Conservation (phyloP, 148 eudicot genomes). For the Heliamphora exappendiculata region DNA sequence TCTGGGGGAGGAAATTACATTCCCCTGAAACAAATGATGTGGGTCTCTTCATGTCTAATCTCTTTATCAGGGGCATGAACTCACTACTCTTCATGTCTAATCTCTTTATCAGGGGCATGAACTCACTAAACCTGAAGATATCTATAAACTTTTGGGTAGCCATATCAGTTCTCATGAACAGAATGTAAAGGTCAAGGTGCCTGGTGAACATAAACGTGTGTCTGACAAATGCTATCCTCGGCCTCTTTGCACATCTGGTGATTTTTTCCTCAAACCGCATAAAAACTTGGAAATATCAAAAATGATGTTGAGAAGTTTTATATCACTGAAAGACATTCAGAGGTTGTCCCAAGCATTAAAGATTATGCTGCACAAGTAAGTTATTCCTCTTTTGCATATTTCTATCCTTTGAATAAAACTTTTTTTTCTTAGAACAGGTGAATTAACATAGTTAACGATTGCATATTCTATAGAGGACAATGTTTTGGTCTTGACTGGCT, state of each 20-base stretch:
- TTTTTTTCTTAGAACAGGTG: background rate
- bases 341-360: constrained; percentile 36
- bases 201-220: constrained; percentile 15
- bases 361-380: constrained; percentile 65
- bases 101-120: constrained; percentile 39
- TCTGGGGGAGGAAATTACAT: background rate
- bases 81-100: constrained; percentile 21
- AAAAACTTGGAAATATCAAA: constrained; percentile 31
- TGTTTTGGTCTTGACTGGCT: background rate
- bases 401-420: background rate
- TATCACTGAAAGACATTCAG: constrained; percentile 42
- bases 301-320: constrained; percentile 25
- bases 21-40: background rate
- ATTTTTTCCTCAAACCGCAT: constrained; percentile 22
- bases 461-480: background rate
- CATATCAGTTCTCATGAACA: constrained; percentile 25
- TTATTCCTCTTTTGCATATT: background rate
- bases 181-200: constrained; percentile 26
- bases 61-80: constrained; percentile 41
- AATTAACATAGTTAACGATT: background rate
- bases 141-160: constrained; percentile 42
- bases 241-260: constrained; percentile 15
- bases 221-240: constrained; percentile 28
- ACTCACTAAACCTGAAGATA: constrained; percentile 46
- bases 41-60: constrained; percentile 1